Percentiles rank a stretch among this genome's conserved stretches.
phyloP scores from a whole-genome alignment of 169 alveolate genomes.

The Sarcocystis neurona region DNA sequence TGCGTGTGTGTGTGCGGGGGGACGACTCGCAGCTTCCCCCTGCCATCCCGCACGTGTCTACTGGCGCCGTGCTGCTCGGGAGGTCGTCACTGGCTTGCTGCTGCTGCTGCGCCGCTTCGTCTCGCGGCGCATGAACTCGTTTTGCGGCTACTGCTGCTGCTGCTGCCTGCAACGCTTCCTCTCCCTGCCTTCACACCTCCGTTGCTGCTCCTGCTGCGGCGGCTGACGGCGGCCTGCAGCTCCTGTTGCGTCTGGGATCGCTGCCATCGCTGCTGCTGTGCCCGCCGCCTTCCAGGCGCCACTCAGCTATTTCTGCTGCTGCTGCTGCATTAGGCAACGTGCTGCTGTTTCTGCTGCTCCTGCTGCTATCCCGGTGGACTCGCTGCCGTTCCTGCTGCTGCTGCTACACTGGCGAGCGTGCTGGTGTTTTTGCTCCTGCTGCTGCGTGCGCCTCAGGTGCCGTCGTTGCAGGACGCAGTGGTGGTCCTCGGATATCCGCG shows the following conservation, averaged over 20 bases:
- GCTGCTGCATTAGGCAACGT: neutral
- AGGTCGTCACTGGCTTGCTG: no score
- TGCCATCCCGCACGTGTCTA: no score
- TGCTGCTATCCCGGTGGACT: neutral
- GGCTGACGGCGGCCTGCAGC: neutral
- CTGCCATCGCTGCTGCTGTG: neutral
- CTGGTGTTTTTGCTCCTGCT: neutral
- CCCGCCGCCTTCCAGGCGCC: neutral
- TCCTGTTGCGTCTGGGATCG: neutral
- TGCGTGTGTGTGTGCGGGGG: no score
- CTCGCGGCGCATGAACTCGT: no score
- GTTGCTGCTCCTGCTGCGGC: no score
- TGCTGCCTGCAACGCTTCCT: no score
- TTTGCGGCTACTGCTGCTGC: no score
- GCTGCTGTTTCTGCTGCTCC: neutral
- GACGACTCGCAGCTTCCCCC: no score
- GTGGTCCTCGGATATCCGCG: slow-evolving; percentile 86
- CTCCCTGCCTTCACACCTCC: no score
- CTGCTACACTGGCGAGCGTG: neutral
- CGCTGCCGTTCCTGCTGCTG: slow-evolving; percentile 11
- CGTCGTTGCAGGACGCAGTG: slow-evolving; percentile 80
- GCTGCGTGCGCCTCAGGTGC: slow-evolving; percentile 70
- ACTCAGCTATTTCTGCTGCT: neutral
- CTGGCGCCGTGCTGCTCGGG: no score
- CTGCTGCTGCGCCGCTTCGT: no score